phyloP scores from a whole-genome alignment of 2,329 filamentous ascomycete species.

The Colletotrichum endophyticum region DNA sequence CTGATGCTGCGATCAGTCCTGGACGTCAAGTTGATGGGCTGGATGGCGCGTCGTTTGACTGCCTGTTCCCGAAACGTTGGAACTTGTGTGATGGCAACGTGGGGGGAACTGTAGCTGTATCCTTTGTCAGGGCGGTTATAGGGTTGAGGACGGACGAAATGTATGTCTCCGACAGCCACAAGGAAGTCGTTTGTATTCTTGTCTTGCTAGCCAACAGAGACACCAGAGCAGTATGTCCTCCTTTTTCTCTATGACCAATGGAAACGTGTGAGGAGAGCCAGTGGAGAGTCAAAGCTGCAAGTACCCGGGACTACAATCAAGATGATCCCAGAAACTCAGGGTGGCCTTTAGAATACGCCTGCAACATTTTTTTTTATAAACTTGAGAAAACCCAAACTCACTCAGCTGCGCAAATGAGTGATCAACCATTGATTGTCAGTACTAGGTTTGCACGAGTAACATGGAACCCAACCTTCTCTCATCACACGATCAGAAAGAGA shows the following conservation, averaged over 20 bases:
- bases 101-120: neutral
- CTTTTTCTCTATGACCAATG: neutral
- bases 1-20: neutral
- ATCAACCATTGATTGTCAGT: too few species aligned
- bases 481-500: fast-evolving
- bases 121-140: neutral
- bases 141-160: neutral
- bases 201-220: fast-evolving
- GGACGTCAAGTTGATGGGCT: neutral
- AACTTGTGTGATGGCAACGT: fast-evolving
- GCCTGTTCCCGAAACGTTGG: neutral
- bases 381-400: too few species aligned
- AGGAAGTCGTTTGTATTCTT: fast-evolving
- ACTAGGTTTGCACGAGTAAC: too few species aligned
- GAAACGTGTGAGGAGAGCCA: neutral
- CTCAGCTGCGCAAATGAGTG: fast-evolving
- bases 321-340: neutral
- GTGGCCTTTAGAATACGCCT: fast-evolving
- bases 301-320: fast-evolving
- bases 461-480: neutral
- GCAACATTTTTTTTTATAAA: neutral
- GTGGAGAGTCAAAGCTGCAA: neutral
- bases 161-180: fast-evolving
- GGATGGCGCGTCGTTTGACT: neutral
- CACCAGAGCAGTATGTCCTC: fast-evolving